phyloP scores from a whole-genome alignment of 1,284 basidiomycete species.

The Rhizoctonia solani region DNA sequence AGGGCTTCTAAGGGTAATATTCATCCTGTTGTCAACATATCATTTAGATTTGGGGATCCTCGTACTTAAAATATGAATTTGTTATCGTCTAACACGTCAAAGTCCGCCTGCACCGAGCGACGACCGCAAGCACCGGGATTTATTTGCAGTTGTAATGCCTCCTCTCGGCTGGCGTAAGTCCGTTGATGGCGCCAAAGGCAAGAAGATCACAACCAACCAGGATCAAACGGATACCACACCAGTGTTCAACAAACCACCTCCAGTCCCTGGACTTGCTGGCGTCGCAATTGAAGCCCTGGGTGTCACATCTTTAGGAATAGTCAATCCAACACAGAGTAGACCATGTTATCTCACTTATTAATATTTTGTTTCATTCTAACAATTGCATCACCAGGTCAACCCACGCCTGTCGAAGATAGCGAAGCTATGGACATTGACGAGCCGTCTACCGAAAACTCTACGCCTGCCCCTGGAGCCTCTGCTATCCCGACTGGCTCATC shows the following conservation, averaged over 20 bases:
- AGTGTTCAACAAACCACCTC: background rate
- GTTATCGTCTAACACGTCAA: conserved; percentile 7
- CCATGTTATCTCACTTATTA: background rate
- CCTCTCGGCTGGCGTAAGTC: conserved; percentile 26
- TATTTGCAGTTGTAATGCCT: conserved; percentile 26
- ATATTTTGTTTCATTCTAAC: background rate
- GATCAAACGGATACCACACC: background rate
- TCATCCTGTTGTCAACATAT: background rate
- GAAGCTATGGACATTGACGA: conserved; percentile 13
- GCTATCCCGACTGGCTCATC: background rate
- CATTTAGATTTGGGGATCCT: conserved; percentile 8
- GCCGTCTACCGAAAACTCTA: conserved; percentile 15
- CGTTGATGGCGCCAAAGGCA: conserved; percentile 26
- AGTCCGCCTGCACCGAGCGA: background rate
- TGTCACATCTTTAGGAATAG: background rate
- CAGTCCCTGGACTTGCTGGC: conserved; percentile 8
- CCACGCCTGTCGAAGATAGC: no score
- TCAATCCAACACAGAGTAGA: background rate
- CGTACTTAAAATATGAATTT: conserved; percentile 1
- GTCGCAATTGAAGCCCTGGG: conserved; percentile 5
- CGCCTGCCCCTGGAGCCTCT: conserved; percentile 5
- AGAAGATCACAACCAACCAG: background rate
- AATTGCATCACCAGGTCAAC: background rate
- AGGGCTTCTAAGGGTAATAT: background rate
- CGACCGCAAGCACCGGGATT: conserved; percentile 8